Conservation (phyloP, 352 stramenopile species). For the Phytophthora uliginosa region DNA sequence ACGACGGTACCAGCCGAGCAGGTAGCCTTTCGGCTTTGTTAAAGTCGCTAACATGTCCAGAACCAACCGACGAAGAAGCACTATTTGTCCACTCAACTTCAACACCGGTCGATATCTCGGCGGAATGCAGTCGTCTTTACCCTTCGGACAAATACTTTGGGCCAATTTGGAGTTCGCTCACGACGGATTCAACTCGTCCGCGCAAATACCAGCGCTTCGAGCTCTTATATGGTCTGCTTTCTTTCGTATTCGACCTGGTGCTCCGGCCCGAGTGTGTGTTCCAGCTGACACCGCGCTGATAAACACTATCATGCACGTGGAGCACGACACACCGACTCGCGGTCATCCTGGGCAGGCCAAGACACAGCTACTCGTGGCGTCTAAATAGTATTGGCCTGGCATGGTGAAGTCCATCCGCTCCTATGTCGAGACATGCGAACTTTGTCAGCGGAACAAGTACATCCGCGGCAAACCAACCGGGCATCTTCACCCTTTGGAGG, state of each 20-base stretch:
- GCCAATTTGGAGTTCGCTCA: background rate
- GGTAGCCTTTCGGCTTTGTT: conserved; percentile 7
- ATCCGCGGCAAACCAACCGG: background rate
- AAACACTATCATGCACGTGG: conserved; percentile 11
- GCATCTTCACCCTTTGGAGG: conserved; percentile 16
- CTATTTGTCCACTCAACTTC: conserved; percentile 2
- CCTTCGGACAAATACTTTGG: background rate
- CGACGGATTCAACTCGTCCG: background rate
- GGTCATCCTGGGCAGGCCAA: conserved; percentile 5
- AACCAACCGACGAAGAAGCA: background rate
- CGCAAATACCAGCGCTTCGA: conserved; percentile 4
- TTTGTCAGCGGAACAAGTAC: conserved; percentile 18
- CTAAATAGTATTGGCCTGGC: conserved; percentile 16
- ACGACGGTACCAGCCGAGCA: conserved; percentile 5
- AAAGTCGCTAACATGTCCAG: background rate
- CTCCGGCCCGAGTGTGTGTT: conserved; percentile 7
- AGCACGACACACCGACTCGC: conserved; percentile 7
- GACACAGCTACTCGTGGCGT: conserved; percentile 10
- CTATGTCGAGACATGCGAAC: conserved; percentile 14
- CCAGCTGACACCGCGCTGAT: background rate
- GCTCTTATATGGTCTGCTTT: background rate
- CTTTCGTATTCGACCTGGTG: conserved; percentile 10
- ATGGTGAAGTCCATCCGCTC: conserved; percentile 3
- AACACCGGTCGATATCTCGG: background rate
- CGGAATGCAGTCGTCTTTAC: background rate